These are phyloP conservation scores for Chrysosporium keratinophilum DNA, from an alignment of 2,329 filamentous ascomycete genomes.

Conservation along the genomic window DNA sequence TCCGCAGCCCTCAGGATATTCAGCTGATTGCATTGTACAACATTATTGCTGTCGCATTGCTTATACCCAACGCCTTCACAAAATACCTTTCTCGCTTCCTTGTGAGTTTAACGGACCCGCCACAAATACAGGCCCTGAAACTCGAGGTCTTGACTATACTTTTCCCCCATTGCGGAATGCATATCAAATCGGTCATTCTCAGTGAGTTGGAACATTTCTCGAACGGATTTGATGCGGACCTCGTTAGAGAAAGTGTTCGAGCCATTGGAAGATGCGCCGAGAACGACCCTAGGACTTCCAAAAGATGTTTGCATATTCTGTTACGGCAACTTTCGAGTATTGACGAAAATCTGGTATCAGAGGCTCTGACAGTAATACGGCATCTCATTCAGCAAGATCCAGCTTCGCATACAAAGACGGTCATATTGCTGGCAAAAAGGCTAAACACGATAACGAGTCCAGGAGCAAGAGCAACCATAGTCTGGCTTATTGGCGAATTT, in stretches of 20 bases:
- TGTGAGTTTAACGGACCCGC: conserved; percentile 65
- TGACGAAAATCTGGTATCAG: conserved; percentile 78
- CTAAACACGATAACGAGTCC: conserved; percentile 80
- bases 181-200: conserved; percentile 74
- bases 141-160: conserved; percentile 82
- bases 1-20: conserved; percentile 76
- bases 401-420: conserved; percentile 66
- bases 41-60: conserved; percentile 81
- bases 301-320: conserved; percentile 70
- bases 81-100: conserved; percentile 84
- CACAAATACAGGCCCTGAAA: conserved; percentile 81
- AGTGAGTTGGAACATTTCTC: conserved; percentile 93
- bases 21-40: conserved; percentile 87
- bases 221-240: conserved; percentile 57
- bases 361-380: conserved; percentile 86
- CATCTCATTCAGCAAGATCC: conserved; percentile 92
- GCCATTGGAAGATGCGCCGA: conserved; percentile 92
- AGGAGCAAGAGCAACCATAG: conserved; percentile 82
- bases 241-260: conserved; percentile 80
- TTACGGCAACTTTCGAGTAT: conserved; percentile 79
- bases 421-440: conserved; percentile 80
- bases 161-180: conserved; percentile 67
- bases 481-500: conserved; percentile 96
- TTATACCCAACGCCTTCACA: conserved; percentile 67
- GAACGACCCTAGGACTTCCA: conserved; percentile 57